phyloP scores from a whole-genome alignment of 257 asterid species.

The Paulownia fortunei region DNA sequence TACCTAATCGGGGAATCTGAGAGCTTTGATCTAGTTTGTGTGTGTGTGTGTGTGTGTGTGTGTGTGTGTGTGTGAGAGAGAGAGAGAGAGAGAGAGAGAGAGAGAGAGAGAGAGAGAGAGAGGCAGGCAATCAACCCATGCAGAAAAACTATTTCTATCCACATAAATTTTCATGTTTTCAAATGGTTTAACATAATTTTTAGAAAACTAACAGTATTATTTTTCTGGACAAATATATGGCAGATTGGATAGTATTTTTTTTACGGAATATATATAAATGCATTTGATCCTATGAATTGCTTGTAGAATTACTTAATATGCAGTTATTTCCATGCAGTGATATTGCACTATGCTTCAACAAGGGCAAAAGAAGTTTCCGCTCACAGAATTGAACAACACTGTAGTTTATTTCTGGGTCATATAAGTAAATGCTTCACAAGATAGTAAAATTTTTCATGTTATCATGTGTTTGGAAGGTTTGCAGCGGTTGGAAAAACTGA shows the following conservation, averaged over 20 bases:
- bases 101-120: too few species aligned
- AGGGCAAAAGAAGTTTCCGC: neutral
- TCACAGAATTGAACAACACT: neutral
- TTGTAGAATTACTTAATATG: neutral
- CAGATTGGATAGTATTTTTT: neutral
- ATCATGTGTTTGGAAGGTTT: conserved; percentile 22
- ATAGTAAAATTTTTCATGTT: neutral
- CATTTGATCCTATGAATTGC: neutral
- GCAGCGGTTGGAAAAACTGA: conserved; percentile 6
- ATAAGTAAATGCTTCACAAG: neutral
- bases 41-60: too few species aligned
- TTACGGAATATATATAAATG: neutral
- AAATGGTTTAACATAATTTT: neutral
- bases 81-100: neutral
- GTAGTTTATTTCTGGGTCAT: neutral
- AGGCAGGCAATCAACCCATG: neutral
- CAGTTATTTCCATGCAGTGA: neutral
- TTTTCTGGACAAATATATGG: neutral
- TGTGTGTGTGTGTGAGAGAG: too few species aligned
- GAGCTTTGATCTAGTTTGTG: neutral
- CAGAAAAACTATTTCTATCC: neutral
- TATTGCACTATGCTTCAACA: neutral
- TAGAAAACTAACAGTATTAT: neutral
- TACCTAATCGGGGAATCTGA: neutral
- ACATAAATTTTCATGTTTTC: neutral